Conservation (phyloP, 2,329 filamentous ascomycete genomes). For the Grosmannia clavigera region DNA sequence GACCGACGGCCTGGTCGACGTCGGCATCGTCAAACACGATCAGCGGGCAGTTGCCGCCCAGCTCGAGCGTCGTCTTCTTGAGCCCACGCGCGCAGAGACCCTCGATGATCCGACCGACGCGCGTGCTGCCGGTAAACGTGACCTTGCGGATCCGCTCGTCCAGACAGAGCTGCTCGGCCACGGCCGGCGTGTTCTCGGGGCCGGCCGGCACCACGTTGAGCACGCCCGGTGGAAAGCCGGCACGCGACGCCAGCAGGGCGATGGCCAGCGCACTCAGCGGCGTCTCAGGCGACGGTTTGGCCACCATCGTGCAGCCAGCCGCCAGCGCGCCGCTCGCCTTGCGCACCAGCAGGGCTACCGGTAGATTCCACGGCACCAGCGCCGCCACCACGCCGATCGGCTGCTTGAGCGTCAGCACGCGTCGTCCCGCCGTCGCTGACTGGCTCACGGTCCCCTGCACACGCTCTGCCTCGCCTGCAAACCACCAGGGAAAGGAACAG, state of each 20-base stretch:
- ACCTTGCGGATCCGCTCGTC: conserved; percentile 45
- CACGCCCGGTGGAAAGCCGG: conserved; percentile 64
- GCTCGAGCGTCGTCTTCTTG: conserved; percentile 58
- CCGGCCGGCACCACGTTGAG: conserved; percentile 39
- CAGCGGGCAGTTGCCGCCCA: conserved; percentile 58
- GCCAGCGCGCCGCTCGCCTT: conserved; percentile 58
- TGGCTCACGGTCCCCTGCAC: conserved; percentile 47
- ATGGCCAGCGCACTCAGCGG: conserved; percentile 60
- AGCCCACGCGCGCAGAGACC: conserved; percentile 49
- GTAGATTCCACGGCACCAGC: conserved; percentile 63
- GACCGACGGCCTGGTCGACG: conserved; percentile 44
- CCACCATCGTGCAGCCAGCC: conserved; percentile 62
- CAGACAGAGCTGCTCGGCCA: conserved; percentile 33
- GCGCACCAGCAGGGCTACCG: conserved; percentile 53
- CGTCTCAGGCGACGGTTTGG: conserved; percentile 62
- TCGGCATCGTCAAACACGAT: conserved; percentile 59
- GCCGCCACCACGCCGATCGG: conserved; percentile 57
- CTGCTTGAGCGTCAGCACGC: conserved; percentile 62
- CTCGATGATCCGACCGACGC: conserved; percentile 56
- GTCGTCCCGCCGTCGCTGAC: conserved; percentile 46
- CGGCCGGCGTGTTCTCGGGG: conserved; percentile 26
- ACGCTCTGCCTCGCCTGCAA: conserved; percentile 34
- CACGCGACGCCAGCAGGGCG: conserved; percentile 53
- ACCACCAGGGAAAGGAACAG: conserved; percentile 40
- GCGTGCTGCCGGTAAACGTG: conserved; percentile 65